Conservation (phyloP, 176 grass and related monocot species). For the Carex cristatella region DNA sequence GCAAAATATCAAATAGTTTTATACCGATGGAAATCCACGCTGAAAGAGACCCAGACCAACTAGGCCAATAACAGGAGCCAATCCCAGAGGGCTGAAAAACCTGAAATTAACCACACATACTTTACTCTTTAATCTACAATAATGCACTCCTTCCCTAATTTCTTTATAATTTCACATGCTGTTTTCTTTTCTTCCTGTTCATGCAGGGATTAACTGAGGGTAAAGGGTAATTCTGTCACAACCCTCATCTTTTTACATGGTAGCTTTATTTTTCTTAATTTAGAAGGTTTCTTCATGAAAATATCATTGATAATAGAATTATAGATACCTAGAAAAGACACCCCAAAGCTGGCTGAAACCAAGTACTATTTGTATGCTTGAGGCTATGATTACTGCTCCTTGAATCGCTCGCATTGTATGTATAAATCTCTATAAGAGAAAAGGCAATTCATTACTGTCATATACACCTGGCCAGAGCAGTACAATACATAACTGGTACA, state of each 20-base stretch:
- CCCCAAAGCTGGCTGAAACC: slow-evolving; percentile 53
- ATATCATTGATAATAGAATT: not conserved
- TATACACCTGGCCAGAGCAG: not conserved
- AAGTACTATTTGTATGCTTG: slow-evolving; percentile 52
- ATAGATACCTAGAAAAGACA: slow-evolving; percentile 39
- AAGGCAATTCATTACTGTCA: not conserved
- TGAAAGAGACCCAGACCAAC: slow-evolving; percentile 54
- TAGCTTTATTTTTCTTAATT: not conserved
- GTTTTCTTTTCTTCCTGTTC: not conserved
- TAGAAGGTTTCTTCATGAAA: not conserved
- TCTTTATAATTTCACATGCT: not conserved
- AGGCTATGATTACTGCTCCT: slow-evolving; percentile 44
- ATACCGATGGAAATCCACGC: slow-evolving; percentile 50
- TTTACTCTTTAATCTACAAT: not conserved
- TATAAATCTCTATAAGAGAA: slow-evolving; percentile 43
- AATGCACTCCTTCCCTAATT: not conserved
- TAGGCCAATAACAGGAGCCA: slow-evolving; percentile 48
- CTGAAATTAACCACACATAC: slow-evolving; percentile 20
- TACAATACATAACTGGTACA: not conserved
- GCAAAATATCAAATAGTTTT: slow-evolving; percentile 2
- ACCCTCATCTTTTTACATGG: not conserved
- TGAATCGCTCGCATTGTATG: slow-evolving; percentile 56
- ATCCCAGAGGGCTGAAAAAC: slow-evolving; percentile 49
- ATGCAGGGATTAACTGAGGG: not conserved
- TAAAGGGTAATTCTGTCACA: not conserved